Conservation (phyloP, 345 rosid genomes). For the Orychophragmus violaceus region DNA sequence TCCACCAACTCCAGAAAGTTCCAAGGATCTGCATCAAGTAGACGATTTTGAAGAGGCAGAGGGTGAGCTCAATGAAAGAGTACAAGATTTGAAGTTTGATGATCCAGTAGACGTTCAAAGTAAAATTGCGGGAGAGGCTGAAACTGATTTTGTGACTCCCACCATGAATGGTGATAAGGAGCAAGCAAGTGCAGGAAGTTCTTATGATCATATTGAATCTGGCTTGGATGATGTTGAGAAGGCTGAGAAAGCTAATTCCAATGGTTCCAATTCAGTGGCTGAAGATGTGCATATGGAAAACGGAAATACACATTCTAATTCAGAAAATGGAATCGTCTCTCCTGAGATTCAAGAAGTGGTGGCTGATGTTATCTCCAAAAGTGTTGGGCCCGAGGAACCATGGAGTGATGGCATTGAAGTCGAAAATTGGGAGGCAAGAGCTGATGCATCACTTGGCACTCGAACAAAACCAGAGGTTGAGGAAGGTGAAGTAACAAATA, state of each 20-base stretch:
- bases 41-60: conserved; percentile 57
- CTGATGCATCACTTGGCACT: conserved; percentile 20
- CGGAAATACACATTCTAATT: background rate
- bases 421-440: conserved; percentile 23
- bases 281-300: conserved; percentile 19
- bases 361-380: conserved; percentile 11
- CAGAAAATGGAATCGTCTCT: background rate
- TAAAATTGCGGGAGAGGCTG: conserved; percentile 44
- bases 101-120: conserved; percentile 12
- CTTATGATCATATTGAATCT: conserved; percentile 18
- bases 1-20: conserved; percentile 17
- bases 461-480: conserved; percentile 15
- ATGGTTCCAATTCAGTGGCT: conserved; percentile 33
- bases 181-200: conserved; percentile 7
- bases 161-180: conserved; percentile 29
- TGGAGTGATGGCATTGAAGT: conserved; percentile 13
- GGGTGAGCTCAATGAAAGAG: conserved; percentile 24
- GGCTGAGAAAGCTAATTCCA: conserved; percentile 38
- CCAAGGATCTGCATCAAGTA: conserved; percentile 33
- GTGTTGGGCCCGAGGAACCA: background rate
- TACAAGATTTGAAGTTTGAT: conserved; percentile 17
- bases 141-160: conserved; percentile 7
- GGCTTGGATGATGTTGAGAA: conserved; percentile 21
- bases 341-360: background rate
- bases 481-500: conserved; percentile 18